phyloP scores from a whole-genome alignment of 2,329 filamentous ascomycete genomes.

The Stemphylium vesicarium region DNA sequence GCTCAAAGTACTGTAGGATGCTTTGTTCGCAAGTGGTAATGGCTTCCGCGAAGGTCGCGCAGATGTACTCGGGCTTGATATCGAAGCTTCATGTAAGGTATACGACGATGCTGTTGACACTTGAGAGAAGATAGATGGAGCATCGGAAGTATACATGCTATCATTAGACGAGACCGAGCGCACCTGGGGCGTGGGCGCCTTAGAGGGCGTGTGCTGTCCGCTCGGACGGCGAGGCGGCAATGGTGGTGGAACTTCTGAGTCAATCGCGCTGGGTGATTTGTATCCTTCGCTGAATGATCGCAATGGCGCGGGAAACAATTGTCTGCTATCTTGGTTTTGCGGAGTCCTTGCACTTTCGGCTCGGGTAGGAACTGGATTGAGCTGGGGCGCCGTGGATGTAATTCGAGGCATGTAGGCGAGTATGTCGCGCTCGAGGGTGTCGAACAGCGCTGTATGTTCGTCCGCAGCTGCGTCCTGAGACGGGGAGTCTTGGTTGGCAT shows the following conservation, averaged over 20 bases:
- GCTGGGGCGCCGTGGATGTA: slow-evolving; percentile 13
- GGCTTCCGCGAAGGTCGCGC: slow-evolving; percentile 16
- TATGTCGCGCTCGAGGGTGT: slow-evolving; percentile 22
- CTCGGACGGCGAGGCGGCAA: slow-evolving; percentile 31
- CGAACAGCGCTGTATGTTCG: slow-evolving; percentile 14
- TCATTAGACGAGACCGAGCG: slow-evolving; percentile 19
- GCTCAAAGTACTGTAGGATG: slow-evolving; percentile 16
- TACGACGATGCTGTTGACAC: slow-evolving; percentile 26
- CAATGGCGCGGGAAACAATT: slow-evolving; percentile 6
- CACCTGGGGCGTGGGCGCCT: slow-evolving; percentile 1
- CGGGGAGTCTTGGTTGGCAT: not conserved
- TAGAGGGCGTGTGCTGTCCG: slow-evolving; percentile 6
- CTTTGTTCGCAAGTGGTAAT: slow-evolving; percentile 19
- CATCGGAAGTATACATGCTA: slow-evolving; percentile 10
- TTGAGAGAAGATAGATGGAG: slow-evolving; percentile 18
- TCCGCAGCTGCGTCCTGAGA: not conserved
- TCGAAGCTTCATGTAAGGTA: slow-evolving; percentile 15
- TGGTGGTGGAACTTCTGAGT: slow-evolving; percentile 12
- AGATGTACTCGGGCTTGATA: slow-evolving; percentile 2
- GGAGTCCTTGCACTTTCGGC: not conserved
- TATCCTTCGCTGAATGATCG: slow-evolving; percentile 17
- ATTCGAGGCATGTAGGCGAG: slow-evolving; percentile 24
- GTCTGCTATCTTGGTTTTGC: not conserved
- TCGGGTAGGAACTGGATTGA: not conserved
- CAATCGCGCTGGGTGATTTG: not conserved